These are phyloP conservation scores for Nicotiana attenuata DNA, from an alignment of 257 asterid genomes.

Conservation along the genomic window DNA sequence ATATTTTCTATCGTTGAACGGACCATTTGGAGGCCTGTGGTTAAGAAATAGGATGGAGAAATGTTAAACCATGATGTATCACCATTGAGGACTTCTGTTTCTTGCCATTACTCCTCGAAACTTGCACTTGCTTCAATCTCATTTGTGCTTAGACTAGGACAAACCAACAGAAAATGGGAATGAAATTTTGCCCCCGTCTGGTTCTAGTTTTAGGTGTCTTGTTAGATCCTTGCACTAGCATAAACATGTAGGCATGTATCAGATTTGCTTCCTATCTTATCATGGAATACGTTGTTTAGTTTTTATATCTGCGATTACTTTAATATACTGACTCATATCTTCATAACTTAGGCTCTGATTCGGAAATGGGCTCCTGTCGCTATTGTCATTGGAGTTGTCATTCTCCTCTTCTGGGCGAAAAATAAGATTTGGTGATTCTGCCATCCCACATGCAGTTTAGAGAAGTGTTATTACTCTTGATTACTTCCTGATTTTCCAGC, in stretches of 20 bases:
- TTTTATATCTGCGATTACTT: neutral
- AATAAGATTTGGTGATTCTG: slow-evolving; percentile 74
- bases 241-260: neutral
- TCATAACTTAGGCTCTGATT: slow-evolving; percentile 61
- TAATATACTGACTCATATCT: slow-evolving; percentile 1
- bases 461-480: neutral
- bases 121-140: neutral
- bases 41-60: neutral
- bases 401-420: slow-evolving; percentile 68
- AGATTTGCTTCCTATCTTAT: neutral
- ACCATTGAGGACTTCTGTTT: neutral
- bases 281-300: neutral
- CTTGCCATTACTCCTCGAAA: neutral
- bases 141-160: slow-evolving; percentile 7
- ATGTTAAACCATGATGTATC: neutral
- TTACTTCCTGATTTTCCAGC: neutral
- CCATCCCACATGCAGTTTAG: neutral
- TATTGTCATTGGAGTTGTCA: slow-evolving; percentile 72
- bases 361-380: slow-evolving; percentile 92
- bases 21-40: neutral
- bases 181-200: neutral
- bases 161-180: neutral
- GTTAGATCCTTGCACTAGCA: neutral
- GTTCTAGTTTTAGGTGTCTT: neutral
- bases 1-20: neutral